Percentiles rank a stretch among this genome's conserved stretches.
Evolutionary conservation across 2,329 filamentous ascomycete species (phyloP).

Genomic region (Aspergillus candidus): DNA sequence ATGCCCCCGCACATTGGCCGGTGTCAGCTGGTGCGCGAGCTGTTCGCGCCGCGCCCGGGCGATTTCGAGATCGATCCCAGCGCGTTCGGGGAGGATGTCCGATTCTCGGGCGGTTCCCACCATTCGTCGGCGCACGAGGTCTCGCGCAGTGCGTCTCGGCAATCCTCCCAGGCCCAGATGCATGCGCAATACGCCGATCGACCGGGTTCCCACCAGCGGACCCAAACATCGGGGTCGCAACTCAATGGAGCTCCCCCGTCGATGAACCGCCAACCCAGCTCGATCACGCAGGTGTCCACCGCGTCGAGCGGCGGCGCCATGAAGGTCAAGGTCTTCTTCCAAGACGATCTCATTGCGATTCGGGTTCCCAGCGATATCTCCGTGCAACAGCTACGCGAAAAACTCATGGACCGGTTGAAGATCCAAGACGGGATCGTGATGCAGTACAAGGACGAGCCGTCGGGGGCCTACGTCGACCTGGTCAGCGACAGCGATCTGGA

Average conservation of each 20-base stretch:
- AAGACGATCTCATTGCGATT: constrained; percentile 86
- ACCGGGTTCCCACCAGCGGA: constrained; percentile 33
- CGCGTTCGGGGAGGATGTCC: constrained; percentile 61
- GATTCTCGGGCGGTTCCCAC: constrained; percentile 65
- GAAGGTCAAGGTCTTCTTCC: constrained; percentile 94
- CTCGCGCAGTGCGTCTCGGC: constrained; percentile 55
- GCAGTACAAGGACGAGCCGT: constrained; percentile 79
- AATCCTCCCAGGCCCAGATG: constrained; percentile 60
- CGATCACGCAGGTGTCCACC: constrained; percentile 43
- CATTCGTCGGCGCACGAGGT: constrained; percentile 60
- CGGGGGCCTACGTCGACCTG: constrained; percentile 66
- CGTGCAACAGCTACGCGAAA: constrained; percentile 72
- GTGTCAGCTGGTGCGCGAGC: constrained; percentile 77
- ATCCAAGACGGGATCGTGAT: constrained; percentile 70
- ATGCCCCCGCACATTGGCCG: constrained; percentile 79
- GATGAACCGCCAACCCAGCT: constrained; percentile 48
- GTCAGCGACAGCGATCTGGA: constrained; percentile 76
- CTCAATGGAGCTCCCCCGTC: constrained; percentile 35
- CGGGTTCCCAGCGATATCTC: constrained; percentile 76
- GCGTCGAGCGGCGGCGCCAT: constrained; percentile 50
- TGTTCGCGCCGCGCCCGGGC: constrained; percentile 83
- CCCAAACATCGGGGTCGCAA: constrained; percentile 27
- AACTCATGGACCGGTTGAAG: constrained; percentile 77
- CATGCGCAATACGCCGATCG: constrained; percentile 42
- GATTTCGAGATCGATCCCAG: constrained; percentile 87